Base-by-base conservation (phyloP, 1,139 yeast species). In the Yamadazyma spencermartinsiae region DNA sequence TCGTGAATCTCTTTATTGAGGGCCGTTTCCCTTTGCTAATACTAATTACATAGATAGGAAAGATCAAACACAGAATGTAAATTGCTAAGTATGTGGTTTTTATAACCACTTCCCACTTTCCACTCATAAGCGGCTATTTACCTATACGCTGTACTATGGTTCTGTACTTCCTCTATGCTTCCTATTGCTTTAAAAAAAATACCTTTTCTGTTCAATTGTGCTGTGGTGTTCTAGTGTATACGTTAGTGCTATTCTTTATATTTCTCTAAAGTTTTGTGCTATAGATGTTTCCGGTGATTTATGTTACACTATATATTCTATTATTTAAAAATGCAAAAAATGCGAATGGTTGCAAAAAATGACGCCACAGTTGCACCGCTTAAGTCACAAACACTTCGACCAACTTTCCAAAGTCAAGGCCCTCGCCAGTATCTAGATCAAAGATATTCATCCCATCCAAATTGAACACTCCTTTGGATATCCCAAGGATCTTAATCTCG, bases 331-430 rank as follows among this genome's bases (percentile, higher is more conserved):
- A n/a, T n/a, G n/a, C n/a, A n/a, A n/a, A n/a, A n/a, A 26, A 10
- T 17, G 21, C 21, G 17, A 29, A 29, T 12, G 30, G 18, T 13
- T 27, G 18, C 30, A 27, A 27, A 27, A 13, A 12, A 9, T 6
- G 12, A 9, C n/a, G 28, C 28, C 13, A 25, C 11, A 25, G 6
- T 11, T 13, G 16, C 7, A n/a, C 7, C 29, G 16, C 20, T 33
- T 38, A 48, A 10, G 41, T 42, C 2, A 85, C 89, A 44, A 82
- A 76, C 1, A 86, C 85, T 51, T 85, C 90, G 15, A 86, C 68
- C 37, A 85, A 61, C 44, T 78, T 75, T 1, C 89, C 90, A 54
- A 86, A 82, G 46, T 82, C 90, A 47, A 82, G 70, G 1, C 81
- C 78, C 45, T 85, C 92, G 3, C 92, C 89, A 19, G 80, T 73